These are phyloP conservation scores for Wallacemonas rigidus DNA, from an alignment of 208 protist genomes.

Conservation along the genomic window DNA sequence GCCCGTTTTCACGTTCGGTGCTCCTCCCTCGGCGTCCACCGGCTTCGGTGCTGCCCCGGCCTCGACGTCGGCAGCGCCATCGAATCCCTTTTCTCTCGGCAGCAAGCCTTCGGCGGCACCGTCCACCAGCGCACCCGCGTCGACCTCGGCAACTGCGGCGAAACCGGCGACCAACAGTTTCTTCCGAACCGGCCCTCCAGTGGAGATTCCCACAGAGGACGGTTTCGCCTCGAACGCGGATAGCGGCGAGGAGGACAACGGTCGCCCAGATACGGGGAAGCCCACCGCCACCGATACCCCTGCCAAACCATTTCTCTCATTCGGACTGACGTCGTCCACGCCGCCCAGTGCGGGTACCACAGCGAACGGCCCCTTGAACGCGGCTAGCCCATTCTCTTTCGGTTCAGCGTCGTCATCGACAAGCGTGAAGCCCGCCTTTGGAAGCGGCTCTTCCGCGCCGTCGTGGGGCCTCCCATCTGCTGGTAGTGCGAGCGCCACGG, in stretches of 20 bases:
- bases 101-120: not conserved
- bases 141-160: not conserved
- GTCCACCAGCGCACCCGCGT: not conserved
- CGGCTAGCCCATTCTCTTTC: not conserved
- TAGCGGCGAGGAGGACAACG: constrained; percentile 40
- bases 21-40: not conserved
- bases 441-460: constrained; percentile 4
- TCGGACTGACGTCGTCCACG: not conserved
- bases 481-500: constrained; percentile 12
- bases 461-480: not conserved
- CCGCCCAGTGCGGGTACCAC: not conserved
- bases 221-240: constrained; percentile 58
- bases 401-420: not conserved
- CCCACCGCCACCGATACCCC: not conserved
- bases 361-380: not conserved
- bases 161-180: constrained; percentile 19
- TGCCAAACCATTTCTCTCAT: not conserved
- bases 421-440: constrained; percentile 19
- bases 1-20: constrained; percentile 17
- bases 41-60: not conserved
- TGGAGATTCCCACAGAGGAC: constrained; percentile 40
- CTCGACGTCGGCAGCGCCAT: not conserved
- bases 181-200: constrained; percentile 26
- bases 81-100: constrained; percentile 53
- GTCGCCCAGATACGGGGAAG: no score